These are phyloP conservation scores for Biscogniauxia marginata DNA, from an alignment of 2,329 filamentous ascomycete species.

Conservation along the genomic window DNA sequence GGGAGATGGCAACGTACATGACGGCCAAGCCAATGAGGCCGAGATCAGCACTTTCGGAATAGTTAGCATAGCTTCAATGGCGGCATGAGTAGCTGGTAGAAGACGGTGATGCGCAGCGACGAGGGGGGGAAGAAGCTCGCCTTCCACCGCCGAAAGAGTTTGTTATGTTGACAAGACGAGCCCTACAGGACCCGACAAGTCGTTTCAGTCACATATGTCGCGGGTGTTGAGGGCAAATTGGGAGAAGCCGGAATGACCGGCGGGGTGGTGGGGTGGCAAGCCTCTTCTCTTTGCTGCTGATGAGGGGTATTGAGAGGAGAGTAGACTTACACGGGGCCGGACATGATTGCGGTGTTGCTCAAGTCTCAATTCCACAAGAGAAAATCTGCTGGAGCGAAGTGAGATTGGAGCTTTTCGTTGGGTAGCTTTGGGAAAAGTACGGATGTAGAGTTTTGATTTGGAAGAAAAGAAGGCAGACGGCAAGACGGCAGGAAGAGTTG, in stretches of 20 bases:
- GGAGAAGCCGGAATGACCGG: conserved; percentile 22
- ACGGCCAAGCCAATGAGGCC: conserved; percentile 91
- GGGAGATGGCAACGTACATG: conserved; percentile 57
- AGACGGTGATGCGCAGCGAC: conserved; percentile 15
- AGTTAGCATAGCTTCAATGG: conserved; percentile 52
- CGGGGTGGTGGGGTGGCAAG: conserved; percentile 15
- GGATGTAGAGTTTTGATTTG: conserved; percentile 17
- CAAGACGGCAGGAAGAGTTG: background rate
- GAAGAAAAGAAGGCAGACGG: conserved; percentile 13
- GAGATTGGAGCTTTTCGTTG: conserved; percentile 1
- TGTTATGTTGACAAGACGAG: conserved; percentile 72
- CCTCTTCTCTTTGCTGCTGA: conserved; percentile 2
- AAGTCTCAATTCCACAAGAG: conserved; percentile 12
- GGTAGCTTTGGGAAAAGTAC: conserved; percentile 1
- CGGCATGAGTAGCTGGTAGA: conserved; percentile 12
- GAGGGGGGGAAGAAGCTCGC: conserved; percentile 33
- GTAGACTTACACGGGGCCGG: conserved; percentile 65
- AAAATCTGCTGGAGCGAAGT: background rate
- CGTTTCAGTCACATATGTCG: conserved; percentile 34
- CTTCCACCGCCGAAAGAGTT: conserved; percentile 58
- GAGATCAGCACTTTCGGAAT: conserved; percentile 72
- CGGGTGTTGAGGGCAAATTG: conserved; percentile 28
- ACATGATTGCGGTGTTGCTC: conserved; percentile 49
- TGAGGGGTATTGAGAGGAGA: conserved; percentile 28
- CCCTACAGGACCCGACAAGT: conserved; percentile 49